Evolutionary conservation across 1,284 basidiomycete species (phyloP).

Genomic region (Pholiota adiposa): DNA sequence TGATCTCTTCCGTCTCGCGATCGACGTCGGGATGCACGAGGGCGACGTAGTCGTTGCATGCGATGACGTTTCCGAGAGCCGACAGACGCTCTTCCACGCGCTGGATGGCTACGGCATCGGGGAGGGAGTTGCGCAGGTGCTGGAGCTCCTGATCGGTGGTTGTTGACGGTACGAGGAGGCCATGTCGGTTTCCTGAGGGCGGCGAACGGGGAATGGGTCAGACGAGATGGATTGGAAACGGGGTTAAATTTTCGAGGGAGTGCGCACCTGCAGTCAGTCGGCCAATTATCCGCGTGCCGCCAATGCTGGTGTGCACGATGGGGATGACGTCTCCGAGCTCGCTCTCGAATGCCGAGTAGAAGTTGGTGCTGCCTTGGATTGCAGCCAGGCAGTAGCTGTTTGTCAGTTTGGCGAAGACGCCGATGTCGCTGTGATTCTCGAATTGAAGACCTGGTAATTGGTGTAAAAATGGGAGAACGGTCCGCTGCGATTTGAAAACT

Average conservation of each 20-base stretch:
- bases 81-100: constrained; percentile 96
- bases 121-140: constrained; percentile 96
- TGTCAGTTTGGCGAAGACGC: constrained; percentile 94
- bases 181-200: constrained; percentile 85
- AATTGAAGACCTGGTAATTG: constrained; percentile 79
- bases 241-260: not conserved
- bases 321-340: constrained; percentile 95
- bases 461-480: not conserved
- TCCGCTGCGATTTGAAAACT: constrained; percentile 27
- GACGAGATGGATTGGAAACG: not conserved
- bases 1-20: constrained; percentile 99
- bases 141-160: constrained; percentile 99
- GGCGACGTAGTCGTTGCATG: constrained; percentile 97
- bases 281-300: constrained; percentile 93
- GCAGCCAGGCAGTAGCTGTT: constrained; percentile 95
- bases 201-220: not conserved
- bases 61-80: constrained; percentile 97
- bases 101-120: constrained; percentile 91
- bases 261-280: constrained; percentile 86
- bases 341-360: constrained; percentile 96
- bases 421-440: constrained; percentile 97
- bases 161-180: constrained; percentile 92
- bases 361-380: constrained; percentile 95
- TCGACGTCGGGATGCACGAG: constrained; percentile 98
- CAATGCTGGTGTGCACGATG: constrained; percentile 97